Percentiles rank a stretch among this genome's conserved stretches.
Evolutionary conservation across 345 rosid genomes (phyloP).

Genomic region (Kandelia obovata): DNA sequence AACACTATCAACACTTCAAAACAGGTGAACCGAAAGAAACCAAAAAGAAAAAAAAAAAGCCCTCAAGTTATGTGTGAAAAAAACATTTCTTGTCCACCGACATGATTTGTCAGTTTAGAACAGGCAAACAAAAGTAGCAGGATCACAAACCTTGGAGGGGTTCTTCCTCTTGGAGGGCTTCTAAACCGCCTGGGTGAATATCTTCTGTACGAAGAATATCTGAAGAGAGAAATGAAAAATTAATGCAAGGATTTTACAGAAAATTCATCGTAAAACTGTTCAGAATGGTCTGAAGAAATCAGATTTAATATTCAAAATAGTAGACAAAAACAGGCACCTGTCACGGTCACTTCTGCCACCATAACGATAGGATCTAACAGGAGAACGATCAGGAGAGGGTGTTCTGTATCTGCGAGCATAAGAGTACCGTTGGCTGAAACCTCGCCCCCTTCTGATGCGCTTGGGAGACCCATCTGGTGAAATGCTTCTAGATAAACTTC

Average conservation of each 20-base stretch:
- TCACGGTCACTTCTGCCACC: slow-evolving; percentile 60
- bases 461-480: slow-evolving; percentile 76
- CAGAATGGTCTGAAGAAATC: no score
- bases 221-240: slow-evolving; percentile 18
- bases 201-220: slow-evolving; percentile 68
- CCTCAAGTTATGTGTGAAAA: background rate
- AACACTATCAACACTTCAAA: background rate
- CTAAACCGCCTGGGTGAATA: slow-evolving; percentile 86
- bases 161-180: slow-evolving; percentile 78
- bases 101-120: background rate
- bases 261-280: no score
- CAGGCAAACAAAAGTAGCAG: background rate
- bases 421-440: slow-evolving; percentile 82
- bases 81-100: background rate
- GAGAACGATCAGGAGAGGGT: slow-evolving; percentile 88
- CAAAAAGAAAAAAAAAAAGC: background rate
- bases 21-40: background rate
- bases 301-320: no score
- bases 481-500: slow-evolving; percentile 79
- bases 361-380: slow-evolving; percentile 65
- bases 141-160: slow-evolving; percentile 68
- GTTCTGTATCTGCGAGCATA: slow-evolving; percentile 85
- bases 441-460: slow-evolving; percentile 90
- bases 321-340: slow-evolving; percentile 40
- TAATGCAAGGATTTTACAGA: background rate